Evolutionary conservation across 768 basidiomycete genomes (phyloP), one percentile per base, ranked within the genome.

Genomic region (Collybiopsis confluens): DNA sequence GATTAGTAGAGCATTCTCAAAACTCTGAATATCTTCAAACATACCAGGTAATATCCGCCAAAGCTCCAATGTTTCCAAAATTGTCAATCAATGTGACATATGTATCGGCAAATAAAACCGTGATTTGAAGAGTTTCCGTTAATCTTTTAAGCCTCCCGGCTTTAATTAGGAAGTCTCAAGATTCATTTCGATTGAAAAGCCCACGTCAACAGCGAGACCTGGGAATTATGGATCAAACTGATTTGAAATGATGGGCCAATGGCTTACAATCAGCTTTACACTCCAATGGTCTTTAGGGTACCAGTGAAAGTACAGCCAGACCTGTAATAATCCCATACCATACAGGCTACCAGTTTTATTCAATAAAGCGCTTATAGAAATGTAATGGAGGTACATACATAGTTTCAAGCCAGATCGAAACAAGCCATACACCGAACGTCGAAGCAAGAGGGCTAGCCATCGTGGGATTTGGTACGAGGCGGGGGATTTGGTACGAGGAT

Each of bases 61-160:
- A n/a, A n/a, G n/a, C 38, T 15, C 35, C 7, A 40, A 38, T 23
- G 37, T 38, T 18, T 49, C 56, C 56, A 27, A 41, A 57, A 42
- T 54, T 33, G 7, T 45, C n/a, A 20, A 61, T 33, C 15, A 61
- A 48, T 0, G 59, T 54, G 35, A 54, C 50, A 28, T 59, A 61
- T 18, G 59, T 54, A 10, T 54, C 42, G 4, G 33, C 54, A 16
- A 61, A 54, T 18, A 53, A 55, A 36, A 52, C 48, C 1, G 37
- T 51, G 2, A 55, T 61, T 41, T 61, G 53, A n/a, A 56, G 4
- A 10, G 59, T 59, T 20, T 61, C 59, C 6, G 18, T 16, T 5
- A 5, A 15, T 40, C 38, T 40, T 5, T 40, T 20, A 40, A 16
- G 38, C n/a, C 38, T 7, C 9, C 8, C 35, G 9, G 35, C 35